Evolutionary conservation across 768 basidiomycete species (phyloP).

Genomic region (Peribolospora baueri): DNA sequence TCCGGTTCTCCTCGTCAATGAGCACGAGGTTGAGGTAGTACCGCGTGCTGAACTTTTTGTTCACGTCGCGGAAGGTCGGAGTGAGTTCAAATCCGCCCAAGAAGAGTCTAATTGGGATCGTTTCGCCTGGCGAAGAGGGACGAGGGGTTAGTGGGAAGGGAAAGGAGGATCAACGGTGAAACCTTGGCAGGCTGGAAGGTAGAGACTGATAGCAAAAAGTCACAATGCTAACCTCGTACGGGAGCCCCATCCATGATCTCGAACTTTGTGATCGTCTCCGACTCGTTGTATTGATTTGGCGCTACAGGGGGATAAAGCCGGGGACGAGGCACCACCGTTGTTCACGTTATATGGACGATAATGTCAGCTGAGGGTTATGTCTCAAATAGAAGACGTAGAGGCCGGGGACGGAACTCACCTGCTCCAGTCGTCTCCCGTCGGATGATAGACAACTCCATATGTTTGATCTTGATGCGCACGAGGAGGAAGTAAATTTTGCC

Average conservation of each 20-base stretch:
- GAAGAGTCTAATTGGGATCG: slow-evolving; percentile 91
- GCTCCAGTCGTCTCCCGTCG: slow-evolving; percentile 89
- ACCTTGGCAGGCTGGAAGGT: too few relatives aligned
- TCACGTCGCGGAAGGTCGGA: slow-evolving; percentile 94
- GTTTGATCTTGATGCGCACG: slow-evolving; percentile 95
- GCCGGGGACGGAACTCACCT: background rate
- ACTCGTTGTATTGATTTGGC: slow-evolving; percentile 98
- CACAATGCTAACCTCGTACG: slow-evolving; percentile 40
- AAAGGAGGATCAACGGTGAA: background rate
- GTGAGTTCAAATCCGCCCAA: slow-evolving; percentile 95
- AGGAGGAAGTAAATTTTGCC: slow-evolving; percentile 98
- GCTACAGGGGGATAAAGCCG: slow-evolving; percentile 19
- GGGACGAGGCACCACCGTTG: background rate
- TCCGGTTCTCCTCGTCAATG: slow-evolving; percentile 90
- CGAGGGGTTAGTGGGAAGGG: background rate
- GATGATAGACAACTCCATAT: slow-evolving; percentile 97
- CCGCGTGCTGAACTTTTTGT: slow-evolving; percentile 93
- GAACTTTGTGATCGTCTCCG: slow-evolving; percentile 96
- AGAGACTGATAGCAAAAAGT: background rate
- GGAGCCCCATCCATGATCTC: slow-evolving; percentile 99
- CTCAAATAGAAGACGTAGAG: background rate
- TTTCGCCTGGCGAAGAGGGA: slow-evolving; percentile 41
- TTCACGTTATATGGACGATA: background rate
- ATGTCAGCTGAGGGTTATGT: background rate
- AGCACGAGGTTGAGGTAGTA: slow-evolving; percentile 95